Percentiles rank a stretch among this genome's conserved stretches.
phyloP scores from a whole-genome alignment of 257 asterid species.

The Verbascum thapsus region DNA sequence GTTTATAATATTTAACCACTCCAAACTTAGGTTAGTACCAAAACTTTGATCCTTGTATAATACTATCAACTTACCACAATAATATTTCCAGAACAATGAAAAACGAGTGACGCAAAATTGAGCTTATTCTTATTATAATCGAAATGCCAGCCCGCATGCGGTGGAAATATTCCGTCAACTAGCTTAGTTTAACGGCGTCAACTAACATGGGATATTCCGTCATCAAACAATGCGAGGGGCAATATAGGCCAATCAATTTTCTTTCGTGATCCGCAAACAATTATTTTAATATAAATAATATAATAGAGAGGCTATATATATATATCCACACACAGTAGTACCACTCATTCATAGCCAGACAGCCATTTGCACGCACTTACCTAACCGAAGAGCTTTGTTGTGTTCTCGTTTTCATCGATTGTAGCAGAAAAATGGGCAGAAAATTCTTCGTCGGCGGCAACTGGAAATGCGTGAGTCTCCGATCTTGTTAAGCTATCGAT shows the following conservation, averaged over 20 bases:
- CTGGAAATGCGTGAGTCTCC: constrained; percentile 92
- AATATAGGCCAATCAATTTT: constrained; percentile 30
- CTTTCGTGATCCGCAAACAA: constrained; percentile 44
- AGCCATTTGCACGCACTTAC: constrained; percentile 13
- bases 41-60: too few species aligned
- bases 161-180: constrained; percentile 35
- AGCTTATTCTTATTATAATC: background rate
- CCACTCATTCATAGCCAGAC: constrained; percentile 30
- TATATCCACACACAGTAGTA: background rate
- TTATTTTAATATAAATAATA: constrained; percentile 20
- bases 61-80: too few species aligned
- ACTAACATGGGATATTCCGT: constrained; percentile 18
- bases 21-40: too few species aligned
- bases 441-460: constrained; percentile 97
- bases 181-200: background rate
- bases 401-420: constrained; percentile 47
- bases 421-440: constrained; percentile 60
- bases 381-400: constrained; percentile 15
- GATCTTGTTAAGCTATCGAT: constrained; percentile 7
- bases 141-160: constrained; percentile 23
- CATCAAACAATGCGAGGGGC: constrained; percentile 28
- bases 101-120: too few species aligned
- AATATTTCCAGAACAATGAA: too few species aligned
- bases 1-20: too few species aligned
- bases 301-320: constrained; percentile 29